Conservation (phyloP, 495 filamentous ascomycete species). For the Penicillium manginii region DNA sequence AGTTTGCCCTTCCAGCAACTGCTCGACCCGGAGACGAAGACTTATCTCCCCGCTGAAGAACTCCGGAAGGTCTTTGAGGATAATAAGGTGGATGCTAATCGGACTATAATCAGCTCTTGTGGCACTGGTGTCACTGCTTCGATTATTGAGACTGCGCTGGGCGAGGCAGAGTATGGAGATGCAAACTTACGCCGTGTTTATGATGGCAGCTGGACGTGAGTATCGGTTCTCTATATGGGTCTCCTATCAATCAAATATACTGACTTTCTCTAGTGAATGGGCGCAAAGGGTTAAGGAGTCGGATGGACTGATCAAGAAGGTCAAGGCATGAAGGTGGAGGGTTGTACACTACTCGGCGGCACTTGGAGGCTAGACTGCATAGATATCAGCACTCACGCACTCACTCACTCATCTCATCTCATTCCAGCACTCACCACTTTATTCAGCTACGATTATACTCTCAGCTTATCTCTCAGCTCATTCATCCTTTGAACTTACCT, state of each 20-base stretch:
- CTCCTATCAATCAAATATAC: slow-evolving; percentile 6
- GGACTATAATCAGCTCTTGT: slow-evolving; percentile 85
- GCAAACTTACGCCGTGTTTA: slow-evolving; percentile 76
- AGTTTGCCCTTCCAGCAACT: slow-evolving; percentile 80
- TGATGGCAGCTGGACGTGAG: slow-evolving; percentile 98
- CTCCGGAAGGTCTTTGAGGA: slow-evolving; percentile 74
- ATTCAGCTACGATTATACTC: too few species aligned
- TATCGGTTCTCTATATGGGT: slow-evolving; percentile 26
- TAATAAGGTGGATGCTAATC: slow-evolving; percentile 77
- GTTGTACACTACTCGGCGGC: background rate
- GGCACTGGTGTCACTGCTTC: slow-evolving; percentile 96
- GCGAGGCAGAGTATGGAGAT: slow-evolving; percentile 73
- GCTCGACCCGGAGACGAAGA: slow-evolving; percentile 79
- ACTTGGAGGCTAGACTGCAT: background rate
- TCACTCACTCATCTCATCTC: too few species aligned
- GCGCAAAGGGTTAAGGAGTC: slow-evolving; percentile 67
- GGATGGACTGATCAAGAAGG: slow-evolving; percentile 64
- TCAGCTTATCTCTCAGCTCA: background rate
- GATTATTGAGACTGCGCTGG: slow-evolving; percentile 85
- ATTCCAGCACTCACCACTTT: background rate
- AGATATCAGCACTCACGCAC: background rate
- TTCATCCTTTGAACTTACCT: background rate
- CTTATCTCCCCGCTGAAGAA: slow-evolving; percentile 72
- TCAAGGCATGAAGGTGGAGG: slow-evolving; percentile 21
- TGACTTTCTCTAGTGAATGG: slow-evolving; percentile 65